Evolutionary conservation across 768 basidiomycete species (phyloP).

Genomic region (Glaciozyma martinii): DNA sequence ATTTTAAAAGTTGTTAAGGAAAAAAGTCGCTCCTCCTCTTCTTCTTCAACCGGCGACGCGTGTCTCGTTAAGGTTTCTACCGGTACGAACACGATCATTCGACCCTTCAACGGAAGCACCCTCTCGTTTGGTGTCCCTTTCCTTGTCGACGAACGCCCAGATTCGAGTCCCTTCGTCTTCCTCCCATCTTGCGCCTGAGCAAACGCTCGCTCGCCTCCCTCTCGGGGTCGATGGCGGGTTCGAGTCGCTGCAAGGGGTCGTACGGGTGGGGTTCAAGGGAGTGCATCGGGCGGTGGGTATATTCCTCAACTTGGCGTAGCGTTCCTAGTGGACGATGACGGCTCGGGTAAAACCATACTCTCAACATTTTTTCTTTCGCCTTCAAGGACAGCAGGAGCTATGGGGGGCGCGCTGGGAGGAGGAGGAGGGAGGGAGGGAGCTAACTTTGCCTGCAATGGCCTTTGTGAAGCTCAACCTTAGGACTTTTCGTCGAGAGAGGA

Average conservation of each 20-base stretch:
- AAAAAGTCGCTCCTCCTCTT: neutral
- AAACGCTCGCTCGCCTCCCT: neutral
- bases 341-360: constrained; percentile 4
- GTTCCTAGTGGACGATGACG: constrained; percentile 4
- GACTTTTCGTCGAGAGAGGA: no score
- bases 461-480: no score
- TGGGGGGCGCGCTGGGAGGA: no score
- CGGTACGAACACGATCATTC: neutral
- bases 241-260: neutral
- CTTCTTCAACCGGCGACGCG: neutral
- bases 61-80: neutral
- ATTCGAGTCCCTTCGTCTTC: neutral
- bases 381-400: no score
- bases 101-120: neutral
- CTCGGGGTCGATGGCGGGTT: neutral
- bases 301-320: constrained; percentile 1
- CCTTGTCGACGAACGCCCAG: neutral
- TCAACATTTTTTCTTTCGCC: neutral
- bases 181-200: neutral
- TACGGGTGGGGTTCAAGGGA: neutral
- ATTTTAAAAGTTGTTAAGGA: neutral
- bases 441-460: no score
- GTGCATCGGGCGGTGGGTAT: neutral
- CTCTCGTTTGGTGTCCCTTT: neutral
- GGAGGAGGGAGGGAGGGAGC: no score